Conservation (phyloP, 176 grass and related monocot species). For the Triticum monococcum region DNA sequence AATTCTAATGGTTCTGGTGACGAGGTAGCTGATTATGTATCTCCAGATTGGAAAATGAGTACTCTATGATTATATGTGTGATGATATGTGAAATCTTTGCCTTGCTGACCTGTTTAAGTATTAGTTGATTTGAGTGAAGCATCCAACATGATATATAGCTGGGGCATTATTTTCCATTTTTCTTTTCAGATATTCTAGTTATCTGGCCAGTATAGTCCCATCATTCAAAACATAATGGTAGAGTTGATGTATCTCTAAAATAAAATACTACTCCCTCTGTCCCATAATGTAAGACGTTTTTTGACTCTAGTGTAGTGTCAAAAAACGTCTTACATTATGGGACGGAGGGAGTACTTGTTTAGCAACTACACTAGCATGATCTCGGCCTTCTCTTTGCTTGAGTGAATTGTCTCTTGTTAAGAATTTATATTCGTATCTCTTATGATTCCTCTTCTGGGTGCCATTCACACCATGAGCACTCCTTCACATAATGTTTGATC, state of each 20-base stretch:
- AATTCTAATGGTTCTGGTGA: not conserved
- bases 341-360: too few species aligned
- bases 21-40: not conserved
- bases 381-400: not conserved
- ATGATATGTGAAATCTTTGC: not conserved
- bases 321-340: too few species aligned
- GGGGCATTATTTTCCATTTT: not conserved
- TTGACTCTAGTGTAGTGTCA: too few species aligned
- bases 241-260: not conserved
- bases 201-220: not conserved
- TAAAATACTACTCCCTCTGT: not conserved
- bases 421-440: not conserved
- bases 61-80: not conserved
- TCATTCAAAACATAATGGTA: not conserved
- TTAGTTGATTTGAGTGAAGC: not conserved
- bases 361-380: not conserved
- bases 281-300: too few species aligned
- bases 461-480: not conserved
- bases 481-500: not conserved
- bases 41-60: not conserved
- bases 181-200: not conserved
- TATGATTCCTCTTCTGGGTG: not conserved
- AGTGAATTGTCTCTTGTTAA: not conserved
- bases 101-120: not conserved
- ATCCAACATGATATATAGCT: not conserved